Conservation (phyloP, 1,139 yeast species). For the Nakaseomyces bracarensis region DNA sequence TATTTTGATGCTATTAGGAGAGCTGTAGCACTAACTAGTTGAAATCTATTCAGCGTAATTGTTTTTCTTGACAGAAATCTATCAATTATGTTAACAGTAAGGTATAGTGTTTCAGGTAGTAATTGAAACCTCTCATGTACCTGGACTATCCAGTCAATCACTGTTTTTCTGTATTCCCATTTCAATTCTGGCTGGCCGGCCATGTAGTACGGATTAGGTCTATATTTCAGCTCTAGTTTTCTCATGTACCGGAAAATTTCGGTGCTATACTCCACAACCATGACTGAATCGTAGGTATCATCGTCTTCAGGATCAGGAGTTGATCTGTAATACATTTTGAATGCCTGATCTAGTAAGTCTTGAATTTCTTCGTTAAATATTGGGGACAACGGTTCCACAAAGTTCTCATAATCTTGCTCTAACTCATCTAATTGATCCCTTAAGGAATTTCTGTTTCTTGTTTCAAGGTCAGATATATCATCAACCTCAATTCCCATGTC, state of each 20-base stretch:
- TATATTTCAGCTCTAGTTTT: constrained; percentile 58
- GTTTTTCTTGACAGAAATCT: constrained; percentile 66
- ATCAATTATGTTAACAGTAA: constrained; percentile 83
- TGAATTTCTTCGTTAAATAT: constrained; percentile 19
- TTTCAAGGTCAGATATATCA: constrained; percentile 1
- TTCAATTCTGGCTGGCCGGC: constrained; percentile 73
- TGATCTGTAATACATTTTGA: constrained; percentile 41
- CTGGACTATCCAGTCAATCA: constrained; percentile 91
- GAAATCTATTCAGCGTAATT: constrained; percentile 75
- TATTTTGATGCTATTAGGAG: constrained; percentile 91
- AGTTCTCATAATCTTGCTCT: constrained; percentile 27
- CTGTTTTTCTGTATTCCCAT: constrained; percentile 81
- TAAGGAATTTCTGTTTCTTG: not conserved
- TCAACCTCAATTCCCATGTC: constrained; percentile 10
- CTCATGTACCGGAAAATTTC: constrained; percentile 82
- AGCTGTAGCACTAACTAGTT: constrained; percentile 92
- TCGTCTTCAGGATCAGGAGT: constrained; percentile 71
- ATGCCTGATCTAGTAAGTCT: constrained; percentile 38
- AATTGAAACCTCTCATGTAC: constrained; percentile 79
- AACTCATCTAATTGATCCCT: constrained; percentile 5
- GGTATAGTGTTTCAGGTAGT: constrained; percentile 78
- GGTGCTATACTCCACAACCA: constrained; percentile 89
- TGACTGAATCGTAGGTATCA: constrained; percentile 79
- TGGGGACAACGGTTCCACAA: constrained; percentile 28
- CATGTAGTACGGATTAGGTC: constrained; percentile 80